Base-by-base conservation (phyloP, 1,139 yeast species). In the Hanseniaspora sp. region DNA sequence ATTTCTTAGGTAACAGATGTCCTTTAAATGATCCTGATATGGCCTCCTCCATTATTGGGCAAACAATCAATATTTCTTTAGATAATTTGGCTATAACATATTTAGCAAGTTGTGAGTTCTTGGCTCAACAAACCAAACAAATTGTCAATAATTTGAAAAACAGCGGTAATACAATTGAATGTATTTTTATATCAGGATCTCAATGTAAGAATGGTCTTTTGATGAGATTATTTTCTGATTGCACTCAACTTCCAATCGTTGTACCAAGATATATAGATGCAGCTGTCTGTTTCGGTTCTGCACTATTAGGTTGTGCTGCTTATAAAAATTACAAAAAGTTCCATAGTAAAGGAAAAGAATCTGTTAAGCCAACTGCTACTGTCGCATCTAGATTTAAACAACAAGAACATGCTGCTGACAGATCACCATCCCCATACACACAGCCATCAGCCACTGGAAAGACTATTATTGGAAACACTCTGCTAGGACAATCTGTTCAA, bases 71-170 rank as follows among this genome's bases (percentile, higher is more conserved):
- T 66, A 72, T 79, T 6, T 82, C 95, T 0, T 73, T 90, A 42
- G 86, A 87, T 62, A 88, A 86, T 57, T 73, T 92, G 62, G 96
- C 96, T 1, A 69, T 87, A 57, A 83, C 81, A 61, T 92, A 92
- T 67, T 76, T 90, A 55, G 96, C 86, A 23, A 96, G 97, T 9
- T 87, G 96, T 69, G 98, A 92, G 70, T 92, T 92, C 64, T 90
- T 92, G 68, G 96, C 96, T 55, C 96, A 88, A 67, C 98, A 92
- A 71, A 90, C 97, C 0, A 79, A 96, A 64, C 98, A 92, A 65
- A 92, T 92, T 65, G 82, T 92, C 38, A 95, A 86, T 60, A 81
- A 82, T 57, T 83, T 92, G 86, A 82, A 80, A 62, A 71, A 75
- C 55, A 74, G 83, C 4, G 98, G 98, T 6, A 96, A 90, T 71